phyloP scores from a whole-genome alignment of 257 asterid species.

The Haberlea rhodopensis region DNA sequence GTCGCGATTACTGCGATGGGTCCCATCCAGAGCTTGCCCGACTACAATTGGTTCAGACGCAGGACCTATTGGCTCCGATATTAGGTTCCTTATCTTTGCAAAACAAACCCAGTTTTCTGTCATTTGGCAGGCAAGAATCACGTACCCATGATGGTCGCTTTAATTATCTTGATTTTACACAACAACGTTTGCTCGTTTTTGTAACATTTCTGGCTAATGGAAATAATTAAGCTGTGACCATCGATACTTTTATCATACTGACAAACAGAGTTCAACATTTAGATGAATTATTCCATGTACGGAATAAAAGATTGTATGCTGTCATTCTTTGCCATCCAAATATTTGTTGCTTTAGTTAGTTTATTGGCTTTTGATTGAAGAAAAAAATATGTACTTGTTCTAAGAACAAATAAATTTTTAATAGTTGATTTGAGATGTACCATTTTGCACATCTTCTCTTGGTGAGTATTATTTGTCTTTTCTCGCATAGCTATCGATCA shows the following conservation, averaged over 20 bases:
- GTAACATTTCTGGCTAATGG: conserved; percentile 32
- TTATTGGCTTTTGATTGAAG: conserved; percentile 6
- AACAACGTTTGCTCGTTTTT: conserved; percentile 18
- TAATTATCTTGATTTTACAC: conserved; percentile 9
- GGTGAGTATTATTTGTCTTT: no score
- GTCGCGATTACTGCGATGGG: conserved; percentile 77
- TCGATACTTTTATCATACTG: conserved; percentile 14
- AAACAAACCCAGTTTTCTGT: background rate
- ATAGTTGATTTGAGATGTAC: no score
- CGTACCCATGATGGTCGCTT: no score
- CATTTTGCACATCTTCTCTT: no score
- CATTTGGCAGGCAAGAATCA: no score
- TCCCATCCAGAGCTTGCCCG: conserved; percentile 81
- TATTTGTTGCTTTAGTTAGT: background rate
- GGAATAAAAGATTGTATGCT: background rate
- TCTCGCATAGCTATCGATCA: no score
- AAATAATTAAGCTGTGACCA: conserved; percentile 36
- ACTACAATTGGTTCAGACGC: conserved; percentile 99
- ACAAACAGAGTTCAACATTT: background rate
- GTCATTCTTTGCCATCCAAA: background rate
- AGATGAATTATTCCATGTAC: background rate
- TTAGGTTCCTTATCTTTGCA: conserved; percentile 53
- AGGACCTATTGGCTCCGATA: conserved; percentile 97
- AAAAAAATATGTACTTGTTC: conserved; percentile 19
- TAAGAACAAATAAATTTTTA: no score